Conservation (phyloP, 306 rosid species). For the Trichosanthes cucumerina region DNA sequence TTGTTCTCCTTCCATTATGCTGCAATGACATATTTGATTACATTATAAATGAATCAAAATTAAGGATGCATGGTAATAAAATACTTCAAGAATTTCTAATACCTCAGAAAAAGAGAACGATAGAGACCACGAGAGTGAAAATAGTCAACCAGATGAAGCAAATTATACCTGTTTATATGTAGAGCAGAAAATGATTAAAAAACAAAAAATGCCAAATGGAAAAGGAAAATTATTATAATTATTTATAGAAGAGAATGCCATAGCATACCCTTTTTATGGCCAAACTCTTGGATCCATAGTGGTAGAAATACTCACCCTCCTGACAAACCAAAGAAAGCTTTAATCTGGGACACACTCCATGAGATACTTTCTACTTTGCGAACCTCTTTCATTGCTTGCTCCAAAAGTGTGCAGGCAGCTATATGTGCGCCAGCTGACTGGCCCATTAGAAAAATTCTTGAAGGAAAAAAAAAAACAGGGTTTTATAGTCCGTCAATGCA, state of each 20-base stretch:
- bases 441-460: constrained; percentile 88
- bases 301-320: constrained; percentile 60
- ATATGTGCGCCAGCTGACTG: constrained; percentile 99
- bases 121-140: constrained; percentile 78
- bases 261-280: constrained; percentile 1
- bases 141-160: constrained; percentile 52
- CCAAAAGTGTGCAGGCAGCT: constrained; percentile 77
- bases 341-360: constrained; percentile 89
- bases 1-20: constrained; percentile 98
- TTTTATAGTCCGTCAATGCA: background rate
- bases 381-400: constrained; percentile 87
- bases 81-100: background rate
- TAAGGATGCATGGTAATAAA: background rate
- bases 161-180: constrained; percentile 65
- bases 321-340: constrained; percentile 86
- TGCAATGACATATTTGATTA: constrained; percentile 19
- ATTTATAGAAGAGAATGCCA: constrained; percentile 6
- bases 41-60: background rate
- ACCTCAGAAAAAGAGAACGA: constrained; percentile 74
- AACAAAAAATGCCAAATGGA: background rate
- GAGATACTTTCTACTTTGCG: constrained; percentile 58
- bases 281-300: constrained; percentile 1
- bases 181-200: background rate
- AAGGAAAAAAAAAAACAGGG: background rate
- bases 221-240: background rate